Base-by-base conservation (phyloP, 306 rosid genomes). In the Gastrolobium bilobum region DNA sequence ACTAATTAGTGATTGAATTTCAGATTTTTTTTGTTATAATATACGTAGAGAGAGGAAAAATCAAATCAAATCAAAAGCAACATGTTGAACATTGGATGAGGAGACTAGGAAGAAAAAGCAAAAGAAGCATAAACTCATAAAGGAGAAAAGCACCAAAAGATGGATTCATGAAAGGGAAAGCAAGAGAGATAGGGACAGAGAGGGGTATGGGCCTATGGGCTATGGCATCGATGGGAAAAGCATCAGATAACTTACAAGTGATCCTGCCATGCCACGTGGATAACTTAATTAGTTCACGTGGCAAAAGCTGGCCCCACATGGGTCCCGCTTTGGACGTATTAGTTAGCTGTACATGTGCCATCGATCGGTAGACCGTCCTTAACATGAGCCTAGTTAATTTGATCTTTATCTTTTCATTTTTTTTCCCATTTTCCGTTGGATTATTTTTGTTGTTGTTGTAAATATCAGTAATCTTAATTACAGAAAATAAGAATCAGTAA, bases 231-330 rank as follows among this genome's bases (percentile, higher is more conserved):
- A 74, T 54, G 31, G 84, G 40, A 60, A 87, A 81, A 87, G 88
- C 63, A 85, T 83, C 78, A 76, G 56, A 78, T 77, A 70, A 70
- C 76, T 26, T 56, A 69, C 88, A 84, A 81, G 81, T 71, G 20
- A 86, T 86, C 82, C 86, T 78, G 66, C 79, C 43, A 33, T 56
- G 89, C 91, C 88, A 83, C 84, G 84, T 88, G 83, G 88, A 80
- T 48, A 4, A 51, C 70, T 76, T 57, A 60, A 7, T 79, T 81
- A 31, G 11, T 76, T 86, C 94, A 90, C 87, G 83, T 88, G 95
- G 87, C 86, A 64, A 90, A 90, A 90, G 89, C 86, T 81, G 89
- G 89, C 76, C 90, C 95, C 95, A 88, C 90, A 79, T 90, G 92
- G 90, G 84, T 78, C 85, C 79, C 72, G 1, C 65, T 69, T 73